Conservation (phyloP, 805 yeast genomes). For the Lachancea sp. region DNA sequence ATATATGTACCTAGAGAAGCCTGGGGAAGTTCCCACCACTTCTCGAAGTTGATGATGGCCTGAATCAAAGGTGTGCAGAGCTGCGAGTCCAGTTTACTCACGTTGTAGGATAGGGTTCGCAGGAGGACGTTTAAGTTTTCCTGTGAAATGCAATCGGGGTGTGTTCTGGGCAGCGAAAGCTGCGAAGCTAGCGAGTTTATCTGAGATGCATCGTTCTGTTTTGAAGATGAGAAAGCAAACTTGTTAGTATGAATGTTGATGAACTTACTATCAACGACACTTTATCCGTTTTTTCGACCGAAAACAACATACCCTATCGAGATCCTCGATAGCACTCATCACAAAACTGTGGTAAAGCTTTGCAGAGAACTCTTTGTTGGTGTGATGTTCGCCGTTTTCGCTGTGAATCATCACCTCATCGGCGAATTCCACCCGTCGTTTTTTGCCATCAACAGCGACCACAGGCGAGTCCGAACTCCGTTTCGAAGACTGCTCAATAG, state of each 20-base stretch:
- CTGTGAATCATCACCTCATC: constrained; percentile 17
- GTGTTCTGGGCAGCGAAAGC: constrained; percentile 45
- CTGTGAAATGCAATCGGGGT: constrained; percentile 48
- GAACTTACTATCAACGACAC: too few species aligned
- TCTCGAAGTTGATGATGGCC: constrained; percentile 51
- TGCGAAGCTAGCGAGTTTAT: constrained; percentile 56
- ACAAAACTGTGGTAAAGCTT: constrained; percentile 42
- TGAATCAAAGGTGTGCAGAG: constrained; percentile 48
- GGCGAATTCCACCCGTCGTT: constrained; percentile 30
- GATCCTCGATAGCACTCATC: constrained; percentile 60
- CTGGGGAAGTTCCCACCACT: constrained; percentile 51
- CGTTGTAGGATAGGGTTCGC: constrained; percentile 52
- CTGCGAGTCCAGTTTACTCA: constrained; percentile 55
- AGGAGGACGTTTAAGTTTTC: constrained; percentile 51
- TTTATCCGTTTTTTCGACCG: neutral
- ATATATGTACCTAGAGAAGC: constrained; percentile 50
- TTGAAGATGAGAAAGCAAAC: constrained; percentile 22
- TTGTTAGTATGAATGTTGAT: neutral
- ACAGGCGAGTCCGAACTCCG: constrained; percentile 15
- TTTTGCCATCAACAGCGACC: constrained; percentile 20
- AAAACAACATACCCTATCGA: constrained; percentile 49
- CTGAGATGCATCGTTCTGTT: constrained; percentile 44
- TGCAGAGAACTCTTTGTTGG: constrained; percentile 23
- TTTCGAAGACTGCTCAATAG: constrained; percentile 26
- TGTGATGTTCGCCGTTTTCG: constrained; percentile 10